Evolutionary conservation across 2,329 filamentous ascomycete genomes (phyloP), one percentile per base, ranked within the genome.

Genomic region (Xylaria polymorpha): DNA sequence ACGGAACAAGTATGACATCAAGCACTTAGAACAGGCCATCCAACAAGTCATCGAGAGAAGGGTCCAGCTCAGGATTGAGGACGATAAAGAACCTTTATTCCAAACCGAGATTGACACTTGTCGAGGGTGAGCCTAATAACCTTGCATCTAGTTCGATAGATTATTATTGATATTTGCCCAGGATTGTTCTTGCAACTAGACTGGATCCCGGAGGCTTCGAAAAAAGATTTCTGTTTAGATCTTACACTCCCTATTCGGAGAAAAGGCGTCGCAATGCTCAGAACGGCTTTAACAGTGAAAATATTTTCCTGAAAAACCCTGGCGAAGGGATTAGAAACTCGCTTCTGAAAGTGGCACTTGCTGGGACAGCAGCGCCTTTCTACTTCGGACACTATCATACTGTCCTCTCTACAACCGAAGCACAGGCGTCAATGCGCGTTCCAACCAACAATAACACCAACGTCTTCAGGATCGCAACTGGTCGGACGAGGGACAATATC

Each of bases 361-460:
- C 70, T 3, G 69, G 55, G 2, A 72, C 70, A 4, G 70, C 68
- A 3, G 70, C 70, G 0, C 68, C 68, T 22, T 37, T 72, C 41
- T 71, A 69, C 39, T 71, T 71, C n/a, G 55, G 65, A 4, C 60
- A 60, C 10, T 61, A 60, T 15, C 35, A 46, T 18, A 53, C 35
- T 12, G 9, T 39, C 15, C 64, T 66, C 4, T 66, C 56, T 6
- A 37, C 39, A n/a, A 37, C 25, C 3, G 57, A 61, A 25, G 46
- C 18, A 55, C 22, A 55, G n/a, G 55, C 44, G 7, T 14, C 48
- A 1, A 22, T 2, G 41, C 35, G 46, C 10, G 14, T 46, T 29
- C 48, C 46, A 32, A 66, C 63, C 4, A 32, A 2, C 9, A 60
- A 39, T 8, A 25, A 25, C 18, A 66, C 57, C 10, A 41, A 5